Evolutionary conservation across 768 basidiomycete genomes (phyloP).

Genomic region (Tylopilus vinaceipallidus): DNA sequence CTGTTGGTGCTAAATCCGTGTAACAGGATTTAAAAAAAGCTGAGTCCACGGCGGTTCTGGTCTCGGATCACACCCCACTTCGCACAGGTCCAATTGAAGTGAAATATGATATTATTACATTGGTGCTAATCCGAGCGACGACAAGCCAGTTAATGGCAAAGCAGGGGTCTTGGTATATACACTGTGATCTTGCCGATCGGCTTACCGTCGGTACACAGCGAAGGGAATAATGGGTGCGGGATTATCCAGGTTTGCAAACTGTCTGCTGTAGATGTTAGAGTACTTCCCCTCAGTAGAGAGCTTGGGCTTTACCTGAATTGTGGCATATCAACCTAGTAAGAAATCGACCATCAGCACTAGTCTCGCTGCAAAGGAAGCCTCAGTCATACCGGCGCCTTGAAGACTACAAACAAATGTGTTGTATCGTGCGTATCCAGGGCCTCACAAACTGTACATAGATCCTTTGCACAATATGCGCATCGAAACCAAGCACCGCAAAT

Average conservation of each 20-base stretch:
- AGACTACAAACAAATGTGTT: constrained; percentile 81
- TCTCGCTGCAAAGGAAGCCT: background rate
- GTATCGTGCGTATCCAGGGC: constrained; percentile 77
- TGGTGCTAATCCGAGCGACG: constrained; percentile 3
- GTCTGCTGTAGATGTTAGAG: constrained; percentile 33
- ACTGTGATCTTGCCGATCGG: background rate
- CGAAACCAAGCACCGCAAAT: constrained; percentile 90
- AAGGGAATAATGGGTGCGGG: constrained; percentile 62
- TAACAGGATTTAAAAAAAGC: constrained; percentile 34
- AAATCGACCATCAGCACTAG: constrained; percentile 8
- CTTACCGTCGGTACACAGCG: constrained; percentile 50
- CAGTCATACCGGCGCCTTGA: constrained; percentile 72
- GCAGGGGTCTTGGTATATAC: constrained; percentile 4
- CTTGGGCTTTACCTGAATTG: constrained; percentile 53
- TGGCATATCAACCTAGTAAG: constrained; percentile 68
- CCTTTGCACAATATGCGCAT: constrained; percentile 84
- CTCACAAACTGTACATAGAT: constrained; percentile 86
- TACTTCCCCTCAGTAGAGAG: background rate
- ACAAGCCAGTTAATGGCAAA: background rate
- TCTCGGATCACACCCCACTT: background rate
- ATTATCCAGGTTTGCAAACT: constrained; percentile 57
- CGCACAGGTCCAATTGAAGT: background rate
- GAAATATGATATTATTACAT: background rate
- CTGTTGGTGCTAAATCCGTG: background rate
- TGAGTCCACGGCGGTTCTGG: constrained; percentile 7